phyloP scores from a whole-genome alignment of 768 basidiomycete genomes.

The Psilocybe cubensis region DNA sequence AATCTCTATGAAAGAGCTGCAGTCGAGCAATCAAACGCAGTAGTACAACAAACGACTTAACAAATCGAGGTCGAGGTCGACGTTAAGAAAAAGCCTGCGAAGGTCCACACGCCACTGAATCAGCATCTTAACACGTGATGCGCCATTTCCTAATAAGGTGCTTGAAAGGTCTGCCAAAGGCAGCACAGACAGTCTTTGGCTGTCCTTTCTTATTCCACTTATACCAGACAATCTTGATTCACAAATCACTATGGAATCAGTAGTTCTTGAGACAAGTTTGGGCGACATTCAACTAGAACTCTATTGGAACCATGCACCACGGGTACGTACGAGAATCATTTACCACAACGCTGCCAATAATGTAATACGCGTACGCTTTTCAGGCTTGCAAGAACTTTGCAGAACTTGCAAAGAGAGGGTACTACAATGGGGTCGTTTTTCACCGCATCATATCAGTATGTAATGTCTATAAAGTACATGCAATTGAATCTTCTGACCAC shows the following conservation, averaged over 20 bases:
- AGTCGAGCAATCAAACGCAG: no score
- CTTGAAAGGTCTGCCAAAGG: not conserved
- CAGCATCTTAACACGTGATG: no score
- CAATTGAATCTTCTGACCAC: not conserved
- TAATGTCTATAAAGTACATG: not conserved
- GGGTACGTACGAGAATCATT: slow-evolving; percentile 34
- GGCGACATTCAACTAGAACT: slow-evolving; percentile 91
- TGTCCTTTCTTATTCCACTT: not conserved
- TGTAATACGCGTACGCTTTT: slow-evolving; percentile 18
- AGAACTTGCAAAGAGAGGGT: slow-evolving; percentile 88
- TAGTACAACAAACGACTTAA: no score
- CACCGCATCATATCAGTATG: slow-evolving; percentile 89
- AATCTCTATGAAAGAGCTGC: not conserved
- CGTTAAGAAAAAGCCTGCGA: no score
- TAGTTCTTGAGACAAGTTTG: slow-evolving; percentile 80
- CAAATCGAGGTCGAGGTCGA: no score
- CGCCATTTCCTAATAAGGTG: no score
- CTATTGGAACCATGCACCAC: slow-evolving; percentile 90
- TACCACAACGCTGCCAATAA: not conserved
- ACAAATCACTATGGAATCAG: slow-evolving; percentile 49
- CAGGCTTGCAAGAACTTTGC: slow-evolving; percentile 97
- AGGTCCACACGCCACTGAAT: no score
- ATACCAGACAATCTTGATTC: slow-evolving; percentile 1
- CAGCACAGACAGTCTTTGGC: not conserved
- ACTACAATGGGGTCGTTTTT: slow-evolving; percentile 89